Base-by-base conservation (phyloP, 2,329 filamentous ascomycete species). In the Lasiodiplodia sp. region DNA sequence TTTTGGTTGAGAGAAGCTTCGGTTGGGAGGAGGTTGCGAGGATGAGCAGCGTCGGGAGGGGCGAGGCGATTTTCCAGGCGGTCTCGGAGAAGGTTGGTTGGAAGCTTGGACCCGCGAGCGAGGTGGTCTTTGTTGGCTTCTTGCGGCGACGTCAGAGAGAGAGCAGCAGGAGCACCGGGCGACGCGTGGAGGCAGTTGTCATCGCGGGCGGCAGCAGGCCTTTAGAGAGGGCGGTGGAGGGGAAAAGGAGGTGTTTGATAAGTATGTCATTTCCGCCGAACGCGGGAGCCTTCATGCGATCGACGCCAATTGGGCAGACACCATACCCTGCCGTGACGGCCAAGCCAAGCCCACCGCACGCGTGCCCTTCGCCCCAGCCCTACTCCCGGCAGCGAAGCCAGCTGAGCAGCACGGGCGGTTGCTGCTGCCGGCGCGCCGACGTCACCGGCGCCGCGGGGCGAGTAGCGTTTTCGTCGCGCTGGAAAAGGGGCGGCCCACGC, bases 221-320 rank as follows among this genome's bases (percentile, higher is more conserved):
- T 67, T 60, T 67, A 58, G 65, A 67, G 65, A 51, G 47, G 65
- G 65, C 65, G 60, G 51, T 68, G 63, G 60, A 69, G 62, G 31
- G 70, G 71, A 73, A 76, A 76, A 75, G 75, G 75, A 76, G 75
- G 73, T 69, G 71, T 71, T 60, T 68, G 66, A 66, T 55, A 66
- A 52, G 51, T 56, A 11, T 38, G 57, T 68, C 47, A 68, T 68
- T 68, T 68, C 66, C 56, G 66, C 60, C 60, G 47, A 23, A 38
- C 66, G 66, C 56, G 66, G 37, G 37, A 55, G 55, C 65, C 65
- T 31, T 56, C 63, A 56, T 66, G 63, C 63, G 65, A 67, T 67
- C 66, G 66, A 53, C 55, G 53, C 25, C 38, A 49, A 62, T 62
- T 62, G 58, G 58, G 58, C 58, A 47, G 34, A 38, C 38, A 44